Evolutionary conservation across 768 basidiomycete species (phyloP).

Genomic region (Gloeostereum incarnatum): DNA sequence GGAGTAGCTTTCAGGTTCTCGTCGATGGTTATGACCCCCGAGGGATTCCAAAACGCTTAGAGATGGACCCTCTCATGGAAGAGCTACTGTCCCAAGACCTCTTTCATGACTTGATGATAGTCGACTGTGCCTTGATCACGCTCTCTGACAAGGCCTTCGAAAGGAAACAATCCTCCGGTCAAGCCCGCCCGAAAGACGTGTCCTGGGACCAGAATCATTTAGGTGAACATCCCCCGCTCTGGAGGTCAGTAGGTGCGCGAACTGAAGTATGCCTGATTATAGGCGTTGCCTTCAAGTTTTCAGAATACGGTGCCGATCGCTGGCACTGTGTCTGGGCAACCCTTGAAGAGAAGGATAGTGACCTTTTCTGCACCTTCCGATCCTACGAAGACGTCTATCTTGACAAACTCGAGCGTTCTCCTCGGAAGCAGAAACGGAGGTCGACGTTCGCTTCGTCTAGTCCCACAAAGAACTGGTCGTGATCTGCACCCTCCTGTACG

Average conservation of each 20-base stretch:
- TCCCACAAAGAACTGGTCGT: background rate
- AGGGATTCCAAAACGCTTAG: conserved; percentile 51
- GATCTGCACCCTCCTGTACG: background rate
- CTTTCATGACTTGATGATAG: conserved; percentile 29
- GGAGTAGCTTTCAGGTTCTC: conserved; percentile 36
- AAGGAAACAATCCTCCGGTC: conserved; percentile 21
- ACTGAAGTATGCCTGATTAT: background rate
- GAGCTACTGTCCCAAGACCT: conserved; percentile 21
- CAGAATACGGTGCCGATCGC: conserved; percentile 19
- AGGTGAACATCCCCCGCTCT: conserved; percentile 6
- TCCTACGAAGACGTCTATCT: conserved; percentile 56
- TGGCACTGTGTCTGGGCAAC: conserved; percentile 67
- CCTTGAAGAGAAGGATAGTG: conserved; percentile 39
- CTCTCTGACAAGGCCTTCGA: conserved; percentile 54
- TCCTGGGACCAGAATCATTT: conserved; percentile 38
- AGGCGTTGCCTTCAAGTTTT: conserved; percentile 44
- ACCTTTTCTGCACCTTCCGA: conserved; percentile 35
- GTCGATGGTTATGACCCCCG: conserved; percentile 58
- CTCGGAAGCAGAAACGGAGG: conserved; percentile 21
- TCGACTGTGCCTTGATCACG: conserved; percentile 43
- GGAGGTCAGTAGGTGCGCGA: background rate
- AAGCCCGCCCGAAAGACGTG: conserved; percentile 15
- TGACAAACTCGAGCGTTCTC: conserved; percentile 30
- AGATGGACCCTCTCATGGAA: conserved; percentile 38
- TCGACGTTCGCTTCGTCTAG: background rate